phyloP scores from a whole-genome alignment of 768 basidiomycete species.

The Rhodotorula sphaerocarpa region DNA sequence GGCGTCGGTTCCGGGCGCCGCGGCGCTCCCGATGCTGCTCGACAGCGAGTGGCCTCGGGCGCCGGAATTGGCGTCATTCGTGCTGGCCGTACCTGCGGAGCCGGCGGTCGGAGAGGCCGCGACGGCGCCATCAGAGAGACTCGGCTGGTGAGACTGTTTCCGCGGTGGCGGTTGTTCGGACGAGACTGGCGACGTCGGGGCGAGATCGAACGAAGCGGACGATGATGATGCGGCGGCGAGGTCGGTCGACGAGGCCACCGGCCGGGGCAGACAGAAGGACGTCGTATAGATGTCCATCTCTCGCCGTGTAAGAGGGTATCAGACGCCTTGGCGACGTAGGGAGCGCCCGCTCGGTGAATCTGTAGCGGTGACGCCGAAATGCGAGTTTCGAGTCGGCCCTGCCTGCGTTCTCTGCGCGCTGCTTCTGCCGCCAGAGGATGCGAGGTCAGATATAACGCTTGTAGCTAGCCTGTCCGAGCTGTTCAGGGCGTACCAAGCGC shows the following conservation, averaged over 20 bases:
- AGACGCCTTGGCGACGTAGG: no score
- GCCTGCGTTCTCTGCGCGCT: no score
- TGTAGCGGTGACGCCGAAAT: no score
- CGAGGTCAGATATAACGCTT: no score
- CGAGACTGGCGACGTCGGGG: neutral
- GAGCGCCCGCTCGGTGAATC: no score
- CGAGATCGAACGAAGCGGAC: conserved; percentile 26
- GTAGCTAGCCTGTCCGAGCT: no score
- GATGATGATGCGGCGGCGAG: conserved; percentile 33
- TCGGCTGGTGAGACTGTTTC: neutral
- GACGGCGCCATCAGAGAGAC: conserved; percentile 3
- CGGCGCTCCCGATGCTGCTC: neutral
- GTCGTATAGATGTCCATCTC: conserved; percentile 89
- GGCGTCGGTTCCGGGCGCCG: neutral
- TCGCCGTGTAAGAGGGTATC: no score
- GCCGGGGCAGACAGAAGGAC: conserved; percentile 81
- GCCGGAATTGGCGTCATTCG: neutral
- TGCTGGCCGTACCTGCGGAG: neutral
- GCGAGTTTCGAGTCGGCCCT: no score
- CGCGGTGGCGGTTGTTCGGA: neutral
- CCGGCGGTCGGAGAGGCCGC: neutral
- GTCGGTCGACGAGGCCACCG: conserved; percentile 50
- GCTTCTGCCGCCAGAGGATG: no score
- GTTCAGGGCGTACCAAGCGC: no score
- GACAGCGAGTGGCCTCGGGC: conserved; percentile 1